Evolutionary conservation across 768 basidiomycete genomes (phyloP), one percentile per base, ranked within the genome.

Genomic region (Russula olivacea): DNA sequence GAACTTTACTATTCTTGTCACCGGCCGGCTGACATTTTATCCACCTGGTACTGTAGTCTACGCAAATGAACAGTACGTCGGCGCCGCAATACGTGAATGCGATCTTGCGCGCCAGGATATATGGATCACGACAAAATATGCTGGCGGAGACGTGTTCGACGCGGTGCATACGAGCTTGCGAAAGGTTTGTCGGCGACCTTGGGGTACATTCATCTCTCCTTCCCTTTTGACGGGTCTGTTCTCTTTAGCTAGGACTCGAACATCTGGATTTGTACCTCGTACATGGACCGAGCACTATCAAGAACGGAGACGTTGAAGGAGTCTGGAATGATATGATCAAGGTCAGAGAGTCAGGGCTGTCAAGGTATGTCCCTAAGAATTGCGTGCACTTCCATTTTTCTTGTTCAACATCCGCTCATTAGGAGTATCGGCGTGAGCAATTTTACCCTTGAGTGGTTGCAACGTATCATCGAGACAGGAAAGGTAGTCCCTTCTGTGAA

Each of bases 401-500:
- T 12, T 28, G 12, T 15, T 30, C 41, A 23, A 23, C n/a, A 14
- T 45, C n/a, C 11, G n/a, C n/a, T 23, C 19, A 23, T 36, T 61
- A 88, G 85, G 79, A 86, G 82, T 70, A 87, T 88, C 58, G 88
- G 88, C 19, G 86, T 91, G 59, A 85, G 83, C 74, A 90, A 90
- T 72, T 89, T 86, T 71, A 70, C 69, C 4, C 65, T 87, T 36
- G 71, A 76, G 1, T 73, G 84, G 53, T 75, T 91, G 19, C 75
- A 86, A 68, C 71, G 71, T 3, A 64, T 89, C 4, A 58, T 84
- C 57, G 80, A 80, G 67, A 70, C 72, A 0, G 83, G 84, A 0
- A 76, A 73, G 66, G 81, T 78, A 67, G 81, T 78, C 41, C 89
- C 88, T 4, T 85, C 82, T 1, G 86, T 86, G 45, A 89, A 91